Conservation (phyloP, 441 rosid genomes). For the Adansonia gregorii region DNA sequence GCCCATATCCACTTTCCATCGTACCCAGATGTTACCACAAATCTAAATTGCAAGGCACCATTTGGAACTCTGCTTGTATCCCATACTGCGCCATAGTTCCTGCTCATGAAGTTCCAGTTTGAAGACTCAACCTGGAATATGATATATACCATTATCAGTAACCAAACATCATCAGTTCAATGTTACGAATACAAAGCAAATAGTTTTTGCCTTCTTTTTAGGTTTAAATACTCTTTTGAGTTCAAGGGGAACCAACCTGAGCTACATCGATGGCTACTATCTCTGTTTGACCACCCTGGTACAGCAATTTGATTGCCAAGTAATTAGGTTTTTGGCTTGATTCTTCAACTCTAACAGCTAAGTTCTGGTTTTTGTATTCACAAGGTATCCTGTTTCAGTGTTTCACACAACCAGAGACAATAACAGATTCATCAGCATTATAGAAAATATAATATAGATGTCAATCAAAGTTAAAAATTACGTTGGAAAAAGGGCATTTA, state of each 20-base stretch:
- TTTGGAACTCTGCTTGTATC: constrained; percentile 67
- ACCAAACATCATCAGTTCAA: not conserved
- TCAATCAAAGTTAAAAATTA: not conserved
- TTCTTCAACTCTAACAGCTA: constrained; percentile 84
- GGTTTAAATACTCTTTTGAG: not conserved
- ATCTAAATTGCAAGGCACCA: constrained; percentile 75
- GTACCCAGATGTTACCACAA: constrained; percentile 71
- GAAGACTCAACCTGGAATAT: constrained; percentile 59
- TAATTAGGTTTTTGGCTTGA: constrained; percentile 70
- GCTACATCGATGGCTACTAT: constrained; percentile 76
- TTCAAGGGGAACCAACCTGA: constrained; percentile 33
- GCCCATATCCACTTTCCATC: constrained; percentile 89
- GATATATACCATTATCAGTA: too few relatives aligned
- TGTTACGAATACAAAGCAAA: not conserved
- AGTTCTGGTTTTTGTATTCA: constrained; percentile 59
- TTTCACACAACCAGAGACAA: not conserved
- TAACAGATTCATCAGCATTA: not conserved
- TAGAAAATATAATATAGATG: not conserved
- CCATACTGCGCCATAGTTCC: constrained; percentile 86
- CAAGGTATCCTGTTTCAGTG: constrained; percentile 83
- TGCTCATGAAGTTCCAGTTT: constrained; percentile 70
- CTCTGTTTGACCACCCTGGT: constrained; percentile 96
- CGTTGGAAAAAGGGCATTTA: not conserved
- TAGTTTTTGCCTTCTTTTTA: not conserved
- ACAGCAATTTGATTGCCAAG: constrained; percentile 67